Evolutionary conservation across 805 yeast species (phyloP), one percentile per base, ranked within the genome.

Genomic region (Candida ascalaphidarum): DNA sequence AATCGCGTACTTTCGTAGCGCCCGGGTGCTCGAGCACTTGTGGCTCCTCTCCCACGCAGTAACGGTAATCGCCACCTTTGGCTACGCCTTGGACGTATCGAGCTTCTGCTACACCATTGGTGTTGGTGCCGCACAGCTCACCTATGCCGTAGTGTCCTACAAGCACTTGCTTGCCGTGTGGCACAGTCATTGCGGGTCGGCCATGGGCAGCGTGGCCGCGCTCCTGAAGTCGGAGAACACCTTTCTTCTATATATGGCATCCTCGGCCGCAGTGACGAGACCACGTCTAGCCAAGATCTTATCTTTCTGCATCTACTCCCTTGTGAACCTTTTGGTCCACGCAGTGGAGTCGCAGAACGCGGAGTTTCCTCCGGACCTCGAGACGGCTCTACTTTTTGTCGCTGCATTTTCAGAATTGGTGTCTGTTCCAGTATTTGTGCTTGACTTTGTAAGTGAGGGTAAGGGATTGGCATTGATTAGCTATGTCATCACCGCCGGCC

Each of bases 161-260:
- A 43, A 42, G 10, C 48, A 45, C 25, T 22, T 31, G 4, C 12
- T 22, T n/a, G 15, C 32, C 11, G 11, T 31, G 13, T 21, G n/a
- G 16, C 17, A 13, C 17, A 17, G 8, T 7, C 18, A 6, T 7
- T 17, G 18, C 8, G 6, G 18, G 18, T 17, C 8, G 6, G 8
- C 13, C n/a, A 9, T 7, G 15, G 28, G 39, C 14, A 51, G 52
- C 2, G 28, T 52, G 25, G 37, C 48, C 1, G 30, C 36, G 5
- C 22, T 53, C 12, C 31, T 55, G 21, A 38, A 43, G 21, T 47
- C 59, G 5, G 62, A 58, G 22, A 52, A 48, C 29, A 45, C 54
- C 14, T 46, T 42, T 19, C 36, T 56, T 9, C 37, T 56, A 17
- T 43, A 39, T 0, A 36, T 41, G 22, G 37, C 56, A 1, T 11